These are phyloP conservation scores for Trichoderma cornu-damae DNA, from an alignment of 2,329 filamentous ascomycete genomes.

Conservation along the genomic window DNA sequence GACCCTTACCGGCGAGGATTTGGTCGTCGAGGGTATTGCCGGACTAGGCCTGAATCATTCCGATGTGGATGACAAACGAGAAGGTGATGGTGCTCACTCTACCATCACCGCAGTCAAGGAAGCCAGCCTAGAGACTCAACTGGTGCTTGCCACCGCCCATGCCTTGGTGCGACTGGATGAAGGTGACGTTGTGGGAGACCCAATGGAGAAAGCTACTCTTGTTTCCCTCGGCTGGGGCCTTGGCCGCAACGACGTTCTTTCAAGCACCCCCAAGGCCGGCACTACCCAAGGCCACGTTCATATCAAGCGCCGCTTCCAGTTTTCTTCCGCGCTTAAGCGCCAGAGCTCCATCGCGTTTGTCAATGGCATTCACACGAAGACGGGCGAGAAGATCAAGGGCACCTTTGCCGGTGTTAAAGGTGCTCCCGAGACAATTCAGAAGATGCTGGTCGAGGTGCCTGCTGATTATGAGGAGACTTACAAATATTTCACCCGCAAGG, in stretches of 20 bases:
- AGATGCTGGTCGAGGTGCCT: constrained; percentile 80
- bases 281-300: constrained; percentile 66
- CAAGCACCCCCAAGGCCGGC: constrained; percentile 47
- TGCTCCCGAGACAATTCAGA: constrained; percentile 92
- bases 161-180: constrained; percentile 95
- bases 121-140: constrained; percentile 73
- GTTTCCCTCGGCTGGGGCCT: constrained; percentile 85
- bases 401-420: constrained; percentile 97
- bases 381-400: constrained; percentile 69
- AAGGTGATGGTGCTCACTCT: constrained; percentile 77
- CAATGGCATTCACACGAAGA: constrained; percentile 63
- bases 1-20: constrained; percentile 90
- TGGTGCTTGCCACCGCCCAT: constrained; percentile 92
- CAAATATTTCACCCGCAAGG: constrained; percentile 96
- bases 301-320: constrained; percentile 95
- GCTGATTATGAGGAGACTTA: constrained; percentile 93
- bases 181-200: constrained; percentile 93
- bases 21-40: constrained; percentile 95
- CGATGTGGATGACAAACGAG: constrained; percentile 59
- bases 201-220: constrained; percentile 97
- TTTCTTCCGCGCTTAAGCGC: constrained; percentile 92
- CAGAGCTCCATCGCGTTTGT: constrained; percentile 92
- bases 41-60: constrained; percentile 70
- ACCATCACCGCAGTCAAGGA: constrained; percentile 67
- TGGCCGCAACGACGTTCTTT: constrained; percentile 81